These are phyloP conservation scores for Penicillium atrosanguineum DNA, from an alignment of 495 filamentous ascomycete species.

Conservation along the genomic window DNA sequence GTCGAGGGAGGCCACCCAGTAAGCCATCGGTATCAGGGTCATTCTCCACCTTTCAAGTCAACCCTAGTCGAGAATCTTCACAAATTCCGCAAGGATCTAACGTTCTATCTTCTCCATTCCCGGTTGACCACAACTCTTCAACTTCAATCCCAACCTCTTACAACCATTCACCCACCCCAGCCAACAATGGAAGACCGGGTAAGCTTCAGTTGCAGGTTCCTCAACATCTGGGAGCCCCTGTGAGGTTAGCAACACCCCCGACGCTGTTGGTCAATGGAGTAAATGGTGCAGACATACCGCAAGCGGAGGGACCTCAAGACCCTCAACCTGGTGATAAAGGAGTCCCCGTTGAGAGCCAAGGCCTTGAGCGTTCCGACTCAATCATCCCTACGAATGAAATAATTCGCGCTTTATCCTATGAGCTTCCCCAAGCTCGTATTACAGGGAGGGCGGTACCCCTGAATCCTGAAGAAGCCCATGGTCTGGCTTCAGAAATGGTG, in stretches of 20 bases:
- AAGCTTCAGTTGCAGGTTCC: conserved; percentile 81
- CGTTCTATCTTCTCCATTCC: conserved; percentile 29
- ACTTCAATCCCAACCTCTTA: conserved; percentile 18
- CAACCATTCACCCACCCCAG: conserved; percentile 31
- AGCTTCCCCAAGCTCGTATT: conserved; percentile 31
- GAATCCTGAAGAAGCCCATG: conserved; percentile 29
- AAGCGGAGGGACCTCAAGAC: not conserved
- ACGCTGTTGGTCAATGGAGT: conserved; percentile 68
- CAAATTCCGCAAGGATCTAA: conserved; percentile 24
- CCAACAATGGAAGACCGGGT: conserved; percentile 31
- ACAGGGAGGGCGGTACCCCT: conserved; percentile 29
- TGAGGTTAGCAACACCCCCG: conserved; percentile 76
- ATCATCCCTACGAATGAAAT: conserved; percentile 37
- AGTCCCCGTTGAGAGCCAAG: conserved; percentile 9
- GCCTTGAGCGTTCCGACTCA: conserved; percentile 1
- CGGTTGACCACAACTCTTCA: conserved; percentile 25
- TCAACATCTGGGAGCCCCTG: conserved; percentile 65
- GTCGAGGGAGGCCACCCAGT: conserved; percentile 81
- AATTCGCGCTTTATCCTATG: conserved; percentile 31
- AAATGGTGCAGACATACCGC: conserved; percentile 19
- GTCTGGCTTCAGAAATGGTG: conserved; percentile 34
- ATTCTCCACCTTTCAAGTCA: conserved; percentile 83
- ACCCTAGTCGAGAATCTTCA: conserved; percentile 48
- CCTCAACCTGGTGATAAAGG: not conserved
- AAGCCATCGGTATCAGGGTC: conserved; percentile 72